A percentile compares a stretch with the other conserved stretches of the same genome.
Conservation (phyloP, 2,329 filamentous ascomycete species). For the Pseudogymnoascus sp. region DNA sequence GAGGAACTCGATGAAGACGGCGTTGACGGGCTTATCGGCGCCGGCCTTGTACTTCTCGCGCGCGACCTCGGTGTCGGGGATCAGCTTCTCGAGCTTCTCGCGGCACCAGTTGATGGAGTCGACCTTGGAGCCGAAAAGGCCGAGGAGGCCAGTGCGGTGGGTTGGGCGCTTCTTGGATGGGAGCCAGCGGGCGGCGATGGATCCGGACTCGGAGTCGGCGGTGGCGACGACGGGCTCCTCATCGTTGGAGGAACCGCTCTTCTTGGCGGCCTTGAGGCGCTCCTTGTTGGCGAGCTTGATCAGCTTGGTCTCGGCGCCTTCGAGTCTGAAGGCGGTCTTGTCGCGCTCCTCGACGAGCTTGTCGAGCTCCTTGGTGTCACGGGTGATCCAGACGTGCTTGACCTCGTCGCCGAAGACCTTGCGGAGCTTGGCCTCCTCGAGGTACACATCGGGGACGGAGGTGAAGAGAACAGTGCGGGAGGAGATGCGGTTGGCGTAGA, state of each 20-base stretch:
- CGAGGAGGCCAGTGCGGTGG: constrained; percentile 63
- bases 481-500: constrained; percentile 78
- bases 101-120: constrained; percentile 92
- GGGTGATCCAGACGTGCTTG: constrained; percentile 76
- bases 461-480: constrained; percentile 86
- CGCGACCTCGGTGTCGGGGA: constrained; percentile 60
- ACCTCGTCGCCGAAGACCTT: constrained; percentile 77
- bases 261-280: constrained; percentile 61
- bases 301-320: constrained; percentile 78
- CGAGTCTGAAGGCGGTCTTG: constrained; percentile 71
- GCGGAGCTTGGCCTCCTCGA: constrained; percentile 68
- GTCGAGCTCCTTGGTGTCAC: constrained; percentile 68
- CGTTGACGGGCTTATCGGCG: constrained; percentile 58
- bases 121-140: constrained; percentile 75
- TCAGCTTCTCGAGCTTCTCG: constrained; percentile 65
- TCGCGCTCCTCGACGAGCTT: constrained; percentile 77
- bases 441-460: constrained; percentile 71
- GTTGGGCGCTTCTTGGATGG: constrained; percentile 66
- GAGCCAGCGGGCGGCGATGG: constrained; percentile 68
- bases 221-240: constrained; percentile 39
- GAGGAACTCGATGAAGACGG: constrained; percentile 87
- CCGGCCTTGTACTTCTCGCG: constrained; percentile 61
- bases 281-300: constrained; percentile 71
- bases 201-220: constrained; percentile 59
- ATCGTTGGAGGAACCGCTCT: constrained; percentile 36